Conservation (phyloP, 805 yeast genomes). For the Candida suzukii region DNA sequence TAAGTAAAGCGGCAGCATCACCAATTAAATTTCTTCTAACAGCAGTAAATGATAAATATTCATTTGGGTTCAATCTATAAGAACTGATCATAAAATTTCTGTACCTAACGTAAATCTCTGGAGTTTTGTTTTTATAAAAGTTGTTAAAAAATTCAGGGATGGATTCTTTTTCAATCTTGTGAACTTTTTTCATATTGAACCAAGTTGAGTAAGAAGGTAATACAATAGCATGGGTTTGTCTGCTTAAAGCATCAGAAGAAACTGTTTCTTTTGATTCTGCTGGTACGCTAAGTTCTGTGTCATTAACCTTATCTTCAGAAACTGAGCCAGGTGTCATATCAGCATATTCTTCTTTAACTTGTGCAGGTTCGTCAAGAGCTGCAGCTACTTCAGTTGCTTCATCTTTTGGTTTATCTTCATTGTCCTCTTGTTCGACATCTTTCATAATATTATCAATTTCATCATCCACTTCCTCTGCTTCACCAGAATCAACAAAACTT, state of each 20-base stretch:
- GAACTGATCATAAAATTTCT: constrained; percentile 87
- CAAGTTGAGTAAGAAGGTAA: constrained; percentile 85
- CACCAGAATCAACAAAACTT: background rate
- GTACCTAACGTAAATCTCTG: constrained; percentile 71
- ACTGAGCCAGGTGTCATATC: background rate
- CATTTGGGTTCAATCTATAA: constrained; percentile 82
- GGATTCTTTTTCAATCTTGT: constrained; percentile 74
- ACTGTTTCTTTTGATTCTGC: constrained; percentile 4
- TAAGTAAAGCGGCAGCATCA: constrained; percentile 82
- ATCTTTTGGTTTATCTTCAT: background rate
- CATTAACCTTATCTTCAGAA: no score
- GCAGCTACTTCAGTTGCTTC: background rate
- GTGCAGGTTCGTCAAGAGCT: background rate
- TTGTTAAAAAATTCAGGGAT: constrained; percentile 79
- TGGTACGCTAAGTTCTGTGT: no score
- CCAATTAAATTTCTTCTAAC: constrained; percentile 86
- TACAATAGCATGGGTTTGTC: constrained; percentile 76
- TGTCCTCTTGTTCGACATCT: constrained; percentile 6
- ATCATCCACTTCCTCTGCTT: constrained; percentile 6
- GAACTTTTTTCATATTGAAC: constrained; percentile 70
- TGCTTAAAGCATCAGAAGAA: constrained; percentile 12
- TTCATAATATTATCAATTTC: background rate
- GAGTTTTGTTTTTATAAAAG: constrained; percentile 64
- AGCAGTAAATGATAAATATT: constrained; percentile 83
- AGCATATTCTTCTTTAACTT: background rate